Base-by-base conservation (phyloP, 192 early-diverging fungal genomes). In the Spinellus fusiger region DNA sequence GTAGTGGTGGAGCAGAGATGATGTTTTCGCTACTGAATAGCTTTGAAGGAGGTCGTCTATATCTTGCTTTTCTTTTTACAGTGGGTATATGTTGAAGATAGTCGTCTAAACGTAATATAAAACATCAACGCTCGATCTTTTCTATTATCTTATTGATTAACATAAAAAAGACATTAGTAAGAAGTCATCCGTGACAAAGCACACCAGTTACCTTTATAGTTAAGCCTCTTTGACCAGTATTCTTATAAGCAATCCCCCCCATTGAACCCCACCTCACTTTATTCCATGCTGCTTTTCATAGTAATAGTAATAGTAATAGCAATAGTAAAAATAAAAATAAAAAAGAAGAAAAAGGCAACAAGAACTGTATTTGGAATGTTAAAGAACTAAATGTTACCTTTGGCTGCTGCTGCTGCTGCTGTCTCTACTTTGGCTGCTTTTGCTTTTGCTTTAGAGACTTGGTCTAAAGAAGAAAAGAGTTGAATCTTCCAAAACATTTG, bases 341-440 rank as follows among this genome's bases (percentile, higher is more conserved):
- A 9, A 13, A 56, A 51, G 28, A 26, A 20, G 32, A 15, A 37
- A 2, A 50, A 65, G 4, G 27, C 25, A 46, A 56, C 28, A 37
- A 32, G 5, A 56, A 34, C 50, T 27, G 22, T 3, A 37, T 47
- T 34, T 25, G 18, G 2, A 38, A 40, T 5, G 25, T 37, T 47
- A 29, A 56, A 26, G 47, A 46, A 47, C 16, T 9, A 8, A n/a
- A n/a, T n/a, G n/a, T 60, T 66, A 66, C 64, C 64, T 66, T 66
- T 57, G 6, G 64, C 46, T 38, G 64, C 54, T 5, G 54, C 64
- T 25, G 40, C 40, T n/a, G 40, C 40, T 10, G 35, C 61, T 27
- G 49, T 29, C 49, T 52, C 46, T 33, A 53, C 59, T 44, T 61
- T 68, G 15, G 46, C 58, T 51, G 59, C 35, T 61, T 55, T 64